Evolutionary conservation across 495 filamentous ascomycete species (phyloP).

Genomic region (Usnea hakonensis): DNA sequence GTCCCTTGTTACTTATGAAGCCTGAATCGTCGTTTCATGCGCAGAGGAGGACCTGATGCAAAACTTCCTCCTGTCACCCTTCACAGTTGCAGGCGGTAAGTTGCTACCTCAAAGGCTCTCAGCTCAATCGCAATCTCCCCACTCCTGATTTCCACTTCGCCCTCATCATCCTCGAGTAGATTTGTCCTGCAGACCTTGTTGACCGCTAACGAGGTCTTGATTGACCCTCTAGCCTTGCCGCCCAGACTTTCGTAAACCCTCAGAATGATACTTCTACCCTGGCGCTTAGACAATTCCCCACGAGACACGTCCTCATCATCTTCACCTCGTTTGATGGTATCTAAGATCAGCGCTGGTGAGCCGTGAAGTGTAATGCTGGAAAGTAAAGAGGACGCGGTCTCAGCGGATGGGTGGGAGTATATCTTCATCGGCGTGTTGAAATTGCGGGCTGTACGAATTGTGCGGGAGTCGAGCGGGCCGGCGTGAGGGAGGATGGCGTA

Average conservation of each 20-base stretch:
- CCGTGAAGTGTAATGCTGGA: slow-evolving; percentile 48
- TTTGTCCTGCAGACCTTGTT: slow-evolving; percentile 76
- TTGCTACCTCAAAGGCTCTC: slow-evolving; percentile 85
- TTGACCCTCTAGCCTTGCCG: slow-evolving; percentile 59
- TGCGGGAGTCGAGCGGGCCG: slow-evolving; percentile 60
- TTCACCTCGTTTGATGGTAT: slow-evolving; percentile 86
- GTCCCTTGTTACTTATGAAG: background rate
- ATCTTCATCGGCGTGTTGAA: slow-evolving; percentile 75
- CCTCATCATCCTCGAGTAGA: slow-evolving; percentile 53
- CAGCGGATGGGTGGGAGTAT: slow-evolving; percentile 33
- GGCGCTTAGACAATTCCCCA: slow-evolving; percentile 58
- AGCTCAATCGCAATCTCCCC: slow-evolving; percentile 50
- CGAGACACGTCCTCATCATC: slow-evolving; percentile 84
- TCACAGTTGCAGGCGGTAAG: slow-evolving; percentile 67
- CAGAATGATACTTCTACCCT: slow-evolving; percentile 71
- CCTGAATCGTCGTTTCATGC: background rate
- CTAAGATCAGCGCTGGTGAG: slow-evolving; percentile 60
- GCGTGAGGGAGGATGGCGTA: slow-evolving; percentile 87
- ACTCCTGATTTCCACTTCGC: slow-evolving; percentile 38
- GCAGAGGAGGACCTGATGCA: background rate
- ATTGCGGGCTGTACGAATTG: slow-evolving; percentile 74
- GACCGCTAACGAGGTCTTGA: slow-evolving; percentile 59
- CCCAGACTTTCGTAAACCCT: slow-evolving; percentile 90
- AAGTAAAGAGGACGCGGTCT: slow-evolving; percentile 33
- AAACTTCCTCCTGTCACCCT: background rate